Evolutionary conservation across 441 rosid genomes (phyloP).

Genomic region (Populus hybrid): DNA sequence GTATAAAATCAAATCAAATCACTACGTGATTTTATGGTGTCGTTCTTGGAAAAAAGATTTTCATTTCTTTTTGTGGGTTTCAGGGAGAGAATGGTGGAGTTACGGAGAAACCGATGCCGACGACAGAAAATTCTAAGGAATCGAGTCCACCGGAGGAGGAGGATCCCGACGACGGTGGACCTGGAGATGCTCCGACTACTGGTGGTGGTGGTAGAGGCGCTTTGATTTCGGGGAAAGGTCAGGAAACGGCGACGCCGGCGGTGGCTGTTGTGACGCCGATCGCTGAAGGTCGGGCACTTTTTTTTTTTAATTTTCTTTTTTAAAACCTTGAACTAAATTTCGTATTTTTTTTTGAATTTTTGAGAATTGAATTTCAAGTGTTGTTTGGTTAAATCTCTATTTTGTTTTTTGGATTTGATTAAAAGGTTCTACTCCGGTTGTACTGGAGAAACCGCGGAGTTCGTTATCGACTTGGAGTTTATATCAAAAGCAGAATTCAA

Average conservation of each 20-base stretch:
- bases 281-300: constrained; percentile 49
- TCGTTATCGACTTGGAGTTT: constrained; percentile 46
- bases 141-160: constrained; percentile 32
- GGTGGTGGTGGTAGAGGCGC: constrained; percentile 35
- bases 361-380: constrained; percentile 3
- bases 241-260: constrained; percentile 36
- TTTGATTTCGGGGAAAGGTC: constrained; percentile 44
- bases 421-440: constrained; percentile 49
- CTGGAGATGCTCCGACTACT: constrained; percentile 43
- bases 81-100: constrained; percentile 60
- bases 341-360: background rate
- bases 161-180: constrained; percentile 61
- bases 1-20: background rate
- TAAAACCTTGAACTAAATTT: background rate
- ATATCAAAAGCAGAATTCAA: constrained; percentile 40
- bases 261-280: constrained; percentile 50
- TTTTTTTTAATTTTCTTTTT: background rate
- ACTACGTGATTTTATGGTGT: background rate
- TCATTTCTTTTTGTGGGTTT: constrained; percentile 20
- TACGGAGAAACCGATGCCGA: constrained; percentile 47
- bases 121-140: constrained; percentile 61
- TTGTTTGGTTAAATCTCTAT: constrained; percentile 7
- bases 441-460: constrained; percentile 53
- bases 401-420: constrained; percentile 1
- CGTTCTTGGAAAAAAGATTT: background rate